Conservation (phyloP, 768 basidiomycete genomes). For the Lactarius deliciosus region DNA sequence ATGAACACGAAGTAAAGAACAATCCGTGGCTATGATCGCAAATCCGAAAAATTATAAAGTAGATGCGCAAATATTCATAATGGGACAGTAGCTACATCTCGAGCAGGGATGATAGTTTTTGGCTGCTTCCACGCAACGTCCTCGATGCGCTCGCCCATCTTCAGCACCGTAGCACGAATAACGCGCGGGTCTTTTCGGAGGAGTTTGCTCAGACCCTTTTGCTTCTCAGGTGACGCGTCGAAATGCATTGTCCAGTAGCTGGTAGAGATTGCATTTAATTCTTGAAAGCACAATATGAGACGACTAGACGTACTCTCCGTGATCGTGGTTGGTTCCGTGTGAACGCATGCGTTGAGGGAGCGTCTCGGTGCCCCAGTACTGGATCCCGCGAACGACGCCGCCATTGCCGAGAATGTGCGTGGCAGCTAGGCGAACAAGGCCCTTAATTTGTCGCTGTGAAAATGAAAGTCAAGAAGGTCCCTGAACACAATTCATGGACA, state of each 20-base stretch:
- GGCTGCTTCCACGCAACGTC: constrained; percentile 59
- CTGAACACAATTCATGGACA: constrained; percentile 32
- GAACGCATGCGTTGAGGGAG: constrained; percentile 75
- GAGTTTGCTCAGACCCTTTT: constrained; percentile 61
- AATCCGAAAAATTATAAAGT: background rate
- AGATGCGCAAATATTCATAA: background rate
- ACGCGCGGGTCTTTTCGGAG: constrained; percentile 82
- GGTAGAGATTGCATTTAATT: constrained; percentile 19
- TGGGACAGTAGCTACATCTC: constrained; percentile 20
- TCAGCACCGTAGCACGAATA: constrained; percentile 77
- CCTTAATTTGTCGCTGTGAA: constrained; percentile 68
- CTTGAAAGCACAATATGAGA: background rate
- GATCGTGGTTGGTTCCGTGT: constrained; percentile 51
- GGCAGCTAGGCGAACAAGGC: constrained; percentile 69
- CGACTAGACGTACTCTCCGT: constrained; percentile 69
- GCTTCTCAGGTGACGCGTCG: constrained; percentile 74
- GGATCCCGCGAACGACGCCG: constrained; percentile 78
- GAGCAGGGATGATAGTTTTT: constrained; percentile 37
- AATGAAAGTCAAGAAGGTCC: background rate
- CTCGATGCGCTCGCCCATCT: constrained; percentile 70
- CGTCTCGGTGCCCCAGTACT: constrained; percentile 69
- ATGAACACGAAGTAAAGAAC: constrained; percentile 11
- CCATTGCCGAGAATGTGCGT: constrained; percentile 70
- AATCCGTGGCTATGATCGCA: background rate
- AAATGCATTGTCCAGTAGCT: constrained; percentile 94